These are phyloP conservation scores for Neckera pumila DNA, from an alignment of 225 moss, liverwort and hornwort species.

Conservation along the genomic window DNA sequence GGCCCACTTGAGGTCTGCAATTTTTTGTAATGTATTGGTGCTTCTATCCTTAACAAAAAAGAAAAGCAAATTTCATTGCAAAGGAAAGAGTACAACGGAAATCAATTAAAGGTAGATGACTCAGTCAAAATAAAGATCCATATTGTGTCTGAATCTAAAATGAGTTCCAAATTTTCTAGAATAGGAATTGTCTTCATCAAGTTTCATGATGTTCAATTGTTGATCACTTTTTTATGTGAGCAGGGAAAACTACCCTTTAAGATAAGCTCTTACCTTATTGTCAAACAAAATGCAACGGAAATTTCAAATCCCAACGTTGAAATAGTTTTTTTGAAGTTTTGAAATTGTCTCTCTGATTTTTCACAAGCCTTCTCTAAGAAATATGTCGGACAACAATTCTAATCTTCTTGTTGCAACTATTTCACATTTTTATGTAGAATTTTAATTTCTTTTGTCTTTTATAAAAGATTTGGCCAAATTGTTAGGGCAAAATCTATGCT, in stretches of 20 bases:
- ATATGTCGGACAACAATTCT: background rate
- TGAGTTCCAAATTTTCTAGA: background rate
- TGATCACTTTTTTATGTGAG: background rate
- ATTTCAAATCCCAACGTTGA: background rate
- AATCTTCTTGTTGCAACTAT: background rate
- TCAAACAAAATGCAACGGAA: background rate
- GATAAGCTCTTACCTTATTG: background rate
- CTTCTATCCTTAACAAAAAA: too few relatives aligned
- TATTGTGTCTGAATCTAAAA: background rate
- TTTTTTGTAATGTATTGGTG: too few relatives aligned
- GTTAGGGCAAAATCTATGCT: rapidly evolving
- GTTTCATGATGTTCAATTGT: background rate
- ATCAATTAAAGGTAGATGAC: background rate
- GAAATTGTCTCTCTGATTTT: too few relatives aligned
- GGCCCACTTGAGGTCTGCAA: too few relatives aligned
- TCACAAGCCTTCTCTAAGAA: background rate
- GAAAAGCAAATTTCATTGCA: background rate
- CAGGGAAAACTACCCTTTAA: background rate
- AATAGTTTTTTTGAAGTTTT: background rate
- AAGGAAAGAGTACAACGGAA: background rate
- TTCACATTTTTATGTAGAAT: background rate
- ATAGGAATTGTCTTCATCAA: rapidly evolving
- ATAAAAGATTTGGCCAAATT: background rate
- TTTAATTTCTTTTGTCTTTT: background rate
- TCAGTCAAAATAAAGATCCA: background rate